phyloP scores from a whole-genome alignment of 257 asterid genomes.

The Verbena officinalis region DNA sequence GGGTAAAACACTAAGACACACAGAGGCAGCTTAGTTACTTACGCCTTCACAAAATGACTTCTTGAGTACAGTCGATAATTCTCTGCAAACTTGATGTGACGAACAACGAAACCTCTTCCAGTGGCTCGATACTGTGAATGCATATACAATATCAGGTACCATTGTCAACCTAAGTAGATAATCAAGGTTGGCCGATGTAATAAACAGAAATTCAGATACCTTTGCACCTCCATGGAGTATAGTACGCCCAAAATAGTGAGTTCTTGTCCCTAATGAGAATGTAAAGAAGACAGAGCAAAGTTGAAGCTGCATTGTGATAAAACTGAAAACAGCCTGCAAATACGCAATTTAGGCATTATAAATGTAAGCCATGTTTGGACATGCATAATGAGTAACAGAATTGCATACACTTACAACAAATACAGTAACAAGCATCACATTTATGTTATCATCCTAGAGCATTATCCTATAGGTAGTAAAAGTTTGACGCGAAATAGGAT shows the following conservation, averaged over 20 bases:
- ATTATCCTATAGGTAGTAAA: background rate
- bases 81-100: conserved; percentile 94
- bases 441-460: conserved; percentile 4
- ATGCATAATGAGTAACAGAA: background rate
- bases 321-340: conserved; percentile 93
- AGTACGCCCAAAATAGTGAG: conserved; percentile 98
- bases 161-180: conserved; percentile 23
- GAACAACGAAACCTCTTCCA: conserved; percentile 98
- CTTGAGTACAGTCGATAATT: conserved; percentile 94
- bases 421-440: background rate
- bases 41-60: conserved; percentile 99
- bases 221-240: conserved; percentile 99
- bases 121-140: conserved; percentile 88
- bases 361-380: conserved; percentile 10
- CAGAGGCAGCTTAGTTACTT: conserved; percentile 26
- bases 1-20: background rate
- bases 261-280: conserved; percentile 90
- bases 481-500: background rate
- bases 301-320: conserved; percentile 98
- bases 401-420: background rate
- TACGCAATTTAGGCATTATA: conserved; percentile 5
- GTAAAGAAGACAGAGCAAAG: conserved; percentile 96
- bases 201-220: conserved; percentile 46
- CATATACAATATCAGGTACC: conserved; percentile 28
- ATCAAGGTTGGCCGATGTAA: conserved; percentile 13